Evolutionary conservation across 495 filamentous ascomycete genomes (phyloP), one percentile per base, ranked within the genome.

Genomic region (Neurospora sp.): DNA sequence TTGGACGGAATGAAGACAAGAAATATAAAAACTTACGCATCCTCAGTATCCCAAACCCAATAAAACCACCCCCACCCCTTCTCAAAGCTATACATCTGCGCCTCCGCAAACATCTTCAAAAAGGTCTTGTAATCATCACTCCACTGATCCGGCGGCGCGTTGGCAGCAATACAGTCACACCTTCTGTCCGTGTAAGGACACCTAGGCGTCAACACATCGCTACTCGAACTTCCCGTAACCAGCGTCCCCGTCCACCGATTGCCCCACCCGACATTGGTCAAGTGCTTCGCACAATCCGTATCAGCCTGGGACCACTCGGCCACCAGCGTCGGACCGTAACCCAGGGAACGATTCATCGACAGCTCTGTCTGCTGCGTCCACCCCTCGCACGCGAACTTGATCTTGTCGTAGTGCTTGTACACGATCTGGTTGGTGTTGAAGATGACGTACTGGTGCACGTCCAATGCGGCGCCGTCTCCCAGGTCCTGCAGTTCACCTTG

Each of bases 261-360:
- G 71, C 96, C 96, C 74, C 88, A 86, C 75, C 91, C 91, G 70
- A 98, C 93, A 80, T 98, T 94, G 81, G 97, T 98, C 73, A 99
- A 87, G 77, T 94, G 89, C 75, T 86, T 74, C 3, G 93, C 89
- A 83, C 96, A 99, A 83, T 99, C 96, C 14, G 96, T 98, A 79
- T 99, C 96, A 59, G 96, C 95, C 86, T 98, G 96, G 4, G 91
- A 93, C 93, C 94, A 99, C 86, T 99, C 96, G 76, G 95, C 96
- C 79, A 95, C 93, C 70, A 98, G 89, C n/a, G 94, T 98, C 6
- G 96, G 96, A 0, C 96, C 96, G 86, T 94, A 99, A 46, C 96
- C 96, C 9, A 90, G 92, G 16, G 86, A 79, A 2, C 86, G 89
- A 81, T 91, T 86, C 81, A 93, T 89, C 80, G 90, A 91, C 69